phyloP scores from a whole-genome alignment of 2,329 filamentous ascomycete species.

The Aspergillus versicolor region DNA sequence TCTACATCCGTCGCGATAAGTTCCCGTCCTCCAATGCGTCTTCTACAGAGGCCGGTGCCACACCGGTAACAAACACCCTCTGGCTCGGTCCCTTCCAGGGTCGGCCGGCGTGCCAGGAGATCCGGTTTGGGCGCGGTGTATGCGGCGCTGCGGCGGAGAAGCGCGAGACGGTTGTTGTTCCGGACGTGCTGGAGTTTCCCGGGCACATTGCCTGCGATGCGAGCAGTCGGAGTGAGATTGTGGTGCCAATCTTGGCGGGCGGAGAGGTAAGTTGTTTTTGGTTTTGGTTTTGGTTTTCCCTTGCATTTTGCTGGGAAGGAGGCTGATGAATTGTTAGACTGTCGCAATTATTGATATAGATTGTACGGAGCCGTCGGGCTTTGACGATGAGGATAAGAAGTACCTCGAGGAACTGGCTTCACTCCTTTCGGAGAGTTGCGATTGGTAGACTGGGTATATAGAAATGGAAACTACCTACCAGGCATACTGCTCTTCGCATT shows the following conservation, averaged over 20 bases:
- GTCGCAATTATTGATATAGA: conserved; percentile 52
- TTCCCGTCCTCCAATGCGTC: conserved; percentile 32
- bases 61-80: conserved; percentile 26
- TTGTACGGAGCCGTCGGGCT: conserved; percentile 43
- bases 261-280: conserved; percentile 36
- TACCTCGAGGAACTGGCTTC: conserved; percentile 43
- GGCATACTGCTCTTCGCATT: too few relatives aligned
- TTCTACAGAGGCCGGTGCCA: conserved; percentile 18
- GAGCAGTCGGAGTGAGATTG: conserved; percentile 50
- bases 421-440: conserved; percentile 42
- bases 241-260: conserved; percentile 45
- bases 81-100: conserved; percentile 51
- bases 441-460: conserved; percentile 31
- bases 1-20: conserved; percentile 47
- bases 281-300: background rate
- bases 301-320: background rate
- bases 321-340: conserved; percentile 31
- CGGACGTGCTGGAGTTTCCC: conserved; percentile 44
- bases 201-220: conserved; percentile 53
- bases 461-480: too few relatives aligned
- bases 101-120: conserved; percentile 50
- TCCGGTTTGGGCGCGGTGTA: conserved; percentile 47
- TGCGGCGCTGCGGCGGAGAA: conserved; percentile 46
- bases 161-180: conserved; percentile 42
- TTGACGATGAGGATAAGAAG: conserved; percentile 46